A percentile compares a stretch with the other conserved stretches of the same genome.
Conservation (phyloP, 176 grass and related monocot genomes). For the Pontederia paniculata region DNA sequence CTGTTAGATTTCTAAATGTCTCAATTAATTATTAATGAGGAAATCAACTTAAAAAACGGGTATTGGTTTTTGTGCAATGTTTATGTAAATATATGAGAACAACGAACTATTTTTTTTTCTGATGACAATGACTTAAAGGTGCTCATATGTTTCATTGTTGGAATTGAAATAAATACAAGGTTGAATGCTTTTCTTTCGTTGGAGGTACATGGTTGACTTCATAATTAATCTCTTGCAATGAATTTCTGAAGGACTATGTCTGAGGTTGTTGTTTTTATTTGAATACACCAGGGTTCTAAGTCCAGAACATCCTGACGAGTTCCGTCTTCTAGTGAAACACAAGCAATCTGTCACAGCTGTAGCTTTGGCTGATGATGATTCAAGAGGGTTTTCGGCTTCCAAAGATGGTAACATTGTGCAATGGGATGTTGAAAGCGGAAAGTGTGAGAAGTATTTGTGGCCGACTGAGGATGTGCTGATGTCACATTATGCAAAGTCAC, state of each 20-base stretch:
- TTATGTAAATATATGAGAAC: no score
- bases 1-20: no score
- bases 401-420: slow-evolving; percentile 71
- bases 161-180: no score
- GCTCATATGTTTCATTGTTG: no score
- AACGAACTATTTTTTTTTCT: no score
- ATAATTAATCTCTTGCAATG: no score
- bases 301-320: slow-evolving; percentile 42
- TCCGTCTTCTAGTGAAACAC: slow-evolving; percentile 56
- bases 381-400: slow-evolving; percentile 66
- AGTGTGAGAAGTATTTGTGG: slow-evolving; percentile 71
- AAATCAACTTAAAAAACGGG: no score
- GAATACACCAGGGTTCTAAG: slow-evolving; percentile 35
- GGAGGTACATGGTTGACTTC: no score
- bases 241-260: background rate
- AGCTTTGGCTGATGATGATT: slow-evolving; percentile 51
- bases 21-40: no score
- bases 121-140: no score
- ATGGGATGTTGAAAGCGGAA: slow-evolving; percentile 81
- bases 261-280: background rate
- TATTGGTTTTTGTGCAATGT: no score
- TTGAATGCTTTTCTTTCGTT: no score
- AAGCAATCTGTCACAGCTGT: slow-evolving; percentile 58
- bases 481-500: slow-evolving; percentile 64
- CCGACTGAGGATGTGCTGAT: slow-evolving; percentile 61